These are phyloP conservation scores for Colletotrichum sp. DNA, from an alignment of 2,329 filamentous ascomycete genomes.

Conservation along the genomic window DNA sequence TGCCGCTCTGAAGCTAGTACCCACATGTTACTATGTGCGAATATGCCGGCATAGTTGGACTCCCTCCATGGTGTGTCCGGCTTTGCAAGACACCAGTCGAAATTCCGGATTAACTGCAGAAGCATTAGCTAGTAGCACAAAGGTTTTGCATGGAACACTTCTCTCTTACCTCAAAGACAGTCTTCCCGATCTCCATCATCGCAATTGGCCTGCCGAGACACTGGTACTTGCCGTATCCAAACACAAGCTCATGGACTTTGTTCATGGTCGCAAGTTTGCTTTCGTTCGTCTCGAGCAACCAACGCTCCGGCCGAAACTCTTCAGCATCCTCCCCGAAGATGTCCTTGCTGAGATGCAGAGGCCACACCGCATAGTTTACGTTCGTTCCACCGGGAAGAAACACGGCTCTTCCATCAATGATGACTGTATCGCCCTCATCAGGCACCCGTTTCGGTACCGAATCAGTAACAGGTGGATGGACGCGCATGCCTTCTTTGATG, in stretches of 20 bases:
- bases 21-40: conserved; percentile 18
- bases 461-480: conserved; percentile 52
- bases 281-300: conserved; percentile 50
- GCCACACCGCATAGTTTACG: conserved; percentile 12
- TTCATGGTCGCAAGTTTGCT: conserved; percentile 38
- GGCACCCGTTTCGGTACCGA: conserved; percentile 41
- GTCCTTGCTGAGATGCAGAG: conserved; percentile 57
- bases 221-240: conserved; percentile 47
- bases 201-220: conserved; percentile 54
- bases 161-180: conserved; percentile 48
- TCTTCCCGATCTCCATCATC: conserved; percentile 53
- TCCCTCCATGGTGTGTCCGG: conserved; percentile 20
- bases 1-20: conserved; percentile 13
- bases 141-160: accelerated
- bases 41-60: conserved; percentile 12
- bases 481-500: conserved; percentile 60
- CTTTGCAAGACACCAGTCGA: conserved; percentile 22
- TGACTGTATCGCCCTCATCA: conserved; percentile 29
- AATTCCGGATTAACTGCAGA: conserved; percentile 18
- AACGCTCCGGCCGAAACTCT: conserved; percentile 61
- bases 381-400: conserved; percentile 30
- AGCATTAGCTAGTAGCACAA: neutral
- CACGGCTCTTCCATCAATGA: conserved; percentile 32
- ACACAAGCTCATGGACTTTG: conserved; percentile 45
- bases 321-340: conserved; percentile 64